Percentiles rank a stretch among this genome's conserved stretches.
Evolutionary conservation across 805 yeast species (phyloP).

Genomic region (Diddensiella caesifluorescens): DNA sequence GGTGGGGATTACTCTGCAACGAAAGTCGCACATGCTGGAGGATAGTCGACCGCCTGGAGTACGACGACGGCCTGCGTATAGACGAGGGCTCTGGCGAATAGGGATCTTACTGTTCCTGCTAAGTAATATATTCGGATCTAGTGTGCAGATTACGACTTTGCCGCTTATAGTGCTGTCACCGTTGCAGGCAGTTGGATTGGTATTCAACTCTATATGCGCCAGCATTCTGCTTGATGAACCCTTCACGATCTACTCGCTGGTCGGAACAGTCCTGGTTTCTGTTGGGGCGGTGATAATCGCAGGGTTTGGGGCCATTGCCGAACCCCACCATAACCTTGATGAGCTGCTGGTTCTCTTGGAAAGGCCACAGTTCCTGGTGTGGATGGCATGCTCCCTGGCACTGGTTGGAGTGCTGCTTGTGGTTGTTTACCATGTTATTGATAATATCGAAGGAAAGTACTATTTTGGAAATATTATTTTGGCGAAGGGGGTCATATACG

Average conservation of each 20-base stretch:
- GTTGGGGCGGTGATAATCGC: conserved; percentile 77
- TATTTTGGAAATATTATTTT: conserved; percentile 3
- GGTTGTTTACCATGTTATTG: conserved; percentile 7
- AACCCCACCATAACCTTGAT: conserved; percentile 47
- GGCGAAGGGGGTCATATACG: conserved; percentile 55
- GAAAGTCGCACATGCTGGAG: conserved; percentile 63
- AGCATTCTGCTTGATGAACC: conserved; percentile 60
- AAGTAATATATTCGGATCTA: conserved; percentile 74
- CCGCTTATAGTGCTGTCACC: conserved; percentile 80
- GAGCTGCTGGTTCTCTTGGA: conserved; percentile 41
- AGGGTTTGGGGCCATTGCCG: conserved; percentile 56
- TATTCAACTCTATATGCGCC: conserved; percentile 76
- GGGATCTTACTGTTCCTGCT: conserved; percentile 68
- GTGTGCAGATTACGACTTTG: conserved; percentile 75
- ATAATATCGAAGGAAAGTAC: conserved; percentile 1
- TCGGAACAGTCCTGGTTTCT: conserved; percentile 65
- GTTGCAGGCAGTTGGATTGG: conserved; percentile 80
- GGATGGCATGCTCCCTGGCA: conserved; percentile 44
- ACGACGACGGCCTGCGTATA: conserved; percentile 34
- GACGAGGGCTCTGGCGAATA: conserved; percentile 56
- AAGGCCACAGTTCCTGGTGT: conserved; percentile 47
- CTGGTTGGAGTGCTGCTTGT: conserved; percentile 29
- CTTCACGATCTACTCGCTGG: conserved; percentile 50
- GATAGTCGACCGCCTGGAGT: conserved; percentile 29
- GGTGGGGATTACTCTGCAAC: conserved; percentile 73